phyloP scores from a whole-genome alignment of 345 rosid species.

The Bretschneidera sinensis region DNA sequence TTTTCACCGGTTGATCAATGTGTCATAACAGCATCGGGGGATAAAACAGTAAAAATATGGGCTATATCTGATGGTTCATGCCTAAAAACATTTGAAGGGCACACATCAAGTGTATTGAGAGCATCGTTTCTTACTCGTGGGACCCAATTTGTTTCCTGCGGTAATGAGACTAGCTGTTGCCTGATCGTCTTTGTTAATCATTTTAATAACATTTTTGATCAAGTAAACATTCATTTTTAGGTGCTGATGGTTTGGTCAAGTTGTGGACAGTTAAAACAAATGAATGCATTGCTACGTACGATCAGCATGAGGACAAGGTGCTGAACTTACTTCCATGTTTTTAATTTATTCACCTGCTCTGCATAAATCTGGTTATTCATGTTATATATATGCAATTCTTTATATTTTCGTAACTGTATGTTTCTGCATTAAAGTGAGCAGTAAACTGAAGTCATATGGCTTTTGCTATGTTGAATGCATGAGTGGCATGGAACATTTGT shows the following conservation, averaged over 20 bases:
- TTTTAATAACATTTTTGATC: conserved; percentile 8
- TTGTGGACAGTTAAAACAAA: conserved; percentile 81
- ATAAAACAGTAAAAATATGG: conserved; percentile 91
- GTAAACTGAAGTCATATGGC: background rate
- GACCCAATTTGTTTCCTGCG: conserved; percentile 84
- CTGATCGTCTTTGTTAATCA: background rate
- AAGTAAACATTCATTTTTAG: conserved; percentile 32
- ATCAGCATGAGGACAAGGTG: conserved; percentile 95
- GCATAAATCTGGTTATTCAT: background rate
- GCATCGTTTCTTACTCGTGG: conserved; percentile 91
- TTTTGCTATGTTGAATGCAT: background rate
- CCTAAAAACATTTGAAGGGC: conserved; percentile 96
- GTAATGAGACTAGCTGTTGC: conserved; percentile 37
- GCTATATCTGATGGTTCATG: conserved; percentile 88
- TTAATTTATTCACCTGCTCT: background rate
- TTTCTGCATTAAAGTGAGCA: background rate
- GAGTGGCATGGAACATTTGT: background rate
- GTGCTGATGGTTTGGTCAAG: conserved; percentile 95
- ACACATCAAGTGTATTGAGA: conserved; percentile 80
- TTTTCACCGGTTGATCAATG: conserved; percentile 96
- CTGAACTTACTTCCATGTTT: background rate
- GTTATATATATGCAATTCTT: background rate
- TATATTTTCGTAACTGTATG: too few species aligned
- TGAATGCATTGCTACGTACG: conserved; percentile 90
- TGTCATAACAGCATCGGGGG: conserved; percentile 93